These are phyloP conservation scores for Haberlea rhodopensis DNA, from an alignment of 257 asterid genomes.

Conservation along the genomic window DNA sequence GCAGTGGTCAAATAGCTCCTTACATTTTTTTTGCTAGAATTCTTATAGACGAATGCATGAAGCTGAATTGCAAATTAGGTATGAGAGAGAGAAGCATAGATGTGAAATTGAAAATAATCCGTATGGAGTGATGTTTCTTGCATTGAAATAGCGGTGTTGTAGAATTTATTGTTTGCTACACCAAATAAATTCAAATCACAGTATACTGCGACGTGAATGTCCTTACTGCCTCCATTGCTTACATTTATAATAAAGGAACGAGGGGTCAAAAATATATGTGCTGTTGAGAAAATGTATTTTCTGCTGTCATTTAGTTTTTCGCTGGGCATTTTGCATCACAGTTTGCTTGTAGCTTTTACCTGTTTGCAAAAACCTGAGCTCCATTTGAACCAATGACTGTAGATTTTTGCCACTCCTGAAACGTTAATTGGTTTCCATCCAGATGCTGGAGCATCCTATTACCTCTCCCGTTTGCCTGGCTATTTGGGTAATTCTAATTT, in stretches of 20 bases:
- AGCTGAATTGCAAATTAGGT: neutral
- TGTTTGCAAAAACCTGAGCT: constrained; percentile 16
- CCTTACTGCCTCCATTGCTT: neutral
- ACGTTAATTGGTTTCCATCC: constrained; percentile 95
- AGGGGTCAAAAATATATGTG: neutral
- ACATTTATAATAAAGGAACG: neutral
- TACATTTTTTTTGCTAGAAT: constrained; percentile 11
- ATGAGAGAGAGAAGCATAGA: neutral
- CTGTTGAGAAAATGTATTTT: constrained; percentile 9
- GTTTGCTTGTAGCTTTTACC: neutral
- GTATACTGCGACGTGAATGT: neutral
- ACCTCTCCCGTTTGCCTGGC: constrained; percentile 94
- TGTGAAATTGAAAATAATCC: neutral
- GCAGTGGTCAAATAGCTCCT: constrained; percentile 7
- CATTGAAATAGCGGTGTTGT: neutral
- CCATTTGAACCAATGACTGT: constrained; percentile 23
- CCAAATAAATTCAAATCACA: neutral
- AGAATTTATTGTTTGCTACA: neutral
- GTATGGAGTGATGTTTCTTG: neutral
- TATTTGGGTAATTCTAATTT: constrained; percentile 53
- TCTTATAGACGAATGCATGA: neutral
- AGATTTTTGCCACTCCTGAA: constrained; percentile 96
- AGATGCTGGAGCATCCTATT: constrained; percentile 96
- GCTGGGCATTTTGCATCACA: neutral
- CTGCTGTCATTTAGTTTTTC: neutral